Base-by-base conservation (phyloP, 2,329 filamentous ascomycete genomes). In the Aureobasidium sp. region DNA sequence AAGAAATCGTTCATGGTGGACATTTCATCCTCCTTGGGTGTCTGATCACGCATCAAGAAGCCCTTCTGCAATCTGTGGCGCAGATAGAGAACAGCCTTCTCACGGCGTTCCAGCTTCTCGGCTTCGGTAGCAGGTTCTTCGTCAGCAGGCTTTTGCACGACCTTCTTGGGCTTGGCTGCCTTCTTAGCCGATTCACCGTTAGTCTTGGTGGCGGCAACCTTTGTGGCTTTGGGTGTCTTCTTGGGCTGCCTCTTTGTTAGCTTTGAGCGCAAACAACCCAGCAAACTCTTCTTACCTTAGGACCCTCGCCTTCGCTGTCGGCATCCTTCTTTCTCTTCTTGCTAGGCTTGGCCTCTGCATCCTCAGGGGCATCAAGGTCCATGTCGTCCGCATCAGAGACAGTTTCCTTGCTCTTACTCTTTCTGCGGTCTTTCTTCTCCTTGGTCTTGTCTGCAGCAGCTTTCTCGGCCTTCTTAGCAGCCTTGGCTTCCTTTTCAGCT, bases 11-110 rank as follows among this genome's bases (percentile, higher is more conserved):
- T 87, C 87, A 94, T 92, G 52, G 79, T 77, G 65, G 84, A 79
- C 88, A 93, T 92, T 68, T 93, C 89, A 8, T 92, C 86, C 69
- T 91, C 89, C 75, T 92, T 89, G n/a, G 93, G 92, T 53, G 87
- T 84, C 68, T 89, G 84, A 67, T 96, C 92, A 63, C 89, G 85
- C 26, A 89, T 89, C 47, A 99, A 81, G 69, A 99, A 92, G 0
- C 92, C 92, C 74, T 96, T 95, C 73, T 99, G 94, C 37, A 99
- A 85, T 74, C 92, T 91, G 77, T 99, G 93, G 66, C 94, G 89
- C 43, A 97, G 83, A 75, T 95, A 97, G 36, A 97, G 79, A n/a
- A 99, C 91, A 65, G 81, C 79, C 75, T 85, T 85, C 73, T 85
- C 79, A 65, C 81, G 83, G 73, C 83, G 84, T 63, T 80, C 77